phyloP scores from a whole-genome alignment of 441 rosid species.

The Biscutella laevigata region DNA sequence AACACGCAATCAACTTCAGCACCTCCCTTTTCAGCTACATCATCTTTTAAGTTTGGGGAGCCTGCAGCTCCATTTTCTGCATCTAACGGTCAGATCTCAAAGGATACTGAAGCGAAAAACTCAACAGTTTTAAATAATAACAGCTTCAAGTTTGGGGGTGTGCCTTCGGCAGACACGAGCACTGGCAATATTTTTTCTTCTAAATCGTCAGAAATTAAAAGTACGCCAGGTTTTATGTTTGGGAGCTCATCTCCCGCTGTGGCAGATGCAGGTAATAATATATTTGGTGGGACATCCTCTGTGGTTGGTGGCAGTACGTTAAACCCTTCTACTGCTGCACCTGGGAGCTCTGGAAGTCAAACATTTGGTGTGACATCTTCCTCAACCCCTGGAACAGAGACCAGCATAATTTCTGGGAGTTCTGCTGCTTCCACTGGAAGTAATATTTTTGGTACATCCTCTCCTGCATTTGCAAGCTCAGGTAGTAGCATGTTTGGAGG shows the following conservation, averaged over 20 bases:
- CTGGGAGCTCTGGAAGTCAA: constrained; percentile 24
- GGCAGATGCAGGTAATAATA: constrained; percentile 24
- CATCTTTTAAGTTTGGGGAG: constrained; percentile 37
- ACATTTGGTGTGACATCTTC: constrained; percentile 28
- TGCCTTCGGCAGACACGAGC: constrained; percentile 29
- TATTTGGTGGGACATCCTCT: constrained; percentile 30
- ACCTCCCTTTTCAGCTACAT: constrained; percentile 20
- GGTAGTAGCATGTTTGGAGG: constrained; percentile 35
- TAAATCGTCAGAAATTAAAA: constrained; percentile 24
- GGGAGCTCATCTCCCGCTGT: constrained; percentile 19
- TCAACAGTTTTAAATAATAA: constrained; percentile 24
- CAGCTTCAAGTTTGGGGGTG: constrained; percentile 26
- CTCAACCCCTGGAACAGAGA: constrained; percentile 25
- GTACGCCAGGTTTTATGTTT: constrained; percentile 22
- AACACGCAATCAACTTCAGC: constrained; percentile 23
- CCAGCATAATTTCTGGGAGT: constrained; percentile 23
- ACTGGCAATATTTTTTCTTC: constrained; percentile 27
- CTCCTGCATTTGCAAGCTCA: constrained; percentile 24
- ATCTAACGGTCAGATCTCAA: constrained; percentile 24
- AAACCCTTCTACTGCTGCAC: constrained; percentile 6
- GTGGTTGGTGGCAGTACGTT: constrained; percentile 23
- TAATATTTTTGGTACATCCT: constrained; percentile 21
- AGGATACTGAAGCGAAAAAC: constrained; percentile 36
- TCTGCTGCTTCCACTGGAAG: constrained; percentile 21
- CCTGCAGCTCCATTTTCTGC: constrained; percentile 33